Base-by-base conservation (phyloP, 768 basidiomycete genomes). In the Leccinellum luteum region DNA sequence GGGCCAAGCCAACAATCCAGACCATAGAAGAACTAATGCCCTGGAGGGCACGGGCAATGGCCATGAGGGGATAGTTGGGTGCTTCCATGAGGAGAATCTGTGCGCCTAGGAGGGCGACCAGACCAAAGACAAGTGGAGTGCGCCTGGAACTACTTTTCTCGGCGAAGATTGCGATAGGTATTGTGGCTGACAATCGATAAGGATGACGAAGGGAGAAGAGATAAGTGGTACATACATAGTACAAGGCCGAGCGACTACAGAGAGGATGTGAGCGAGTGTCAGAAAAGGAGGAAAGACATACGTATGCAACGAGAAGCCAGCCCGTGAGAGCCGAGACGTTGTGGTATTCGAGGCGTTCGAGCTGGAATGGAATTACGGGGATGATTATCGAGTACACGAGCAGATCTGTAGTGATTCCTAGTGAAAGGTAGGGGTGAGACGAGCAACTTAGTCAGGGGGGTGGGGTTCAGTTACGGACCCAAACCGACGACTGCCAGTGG, bases 41-140 rank as follows among this genome's bases (percentile, higher is more conserved):
- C 67, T 86, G 85, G 27, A 85, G 49, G n/a, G 79, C 64, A 31
- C 86, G 80, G 8, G 85, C 84, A 35, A 85, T 31, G 14, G 76
- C 79, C 84, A 87, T 84, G 13, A 85, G 68, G 54, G 78, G 62
- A 60, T 81, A 86, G 38, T 73, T 78, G 3, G 79, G 80, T 0
- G 84, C 83, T 61, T 85, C 81, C 84, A 86, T 85, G 12, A 87
- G 73, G 72, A 86, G 75, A 17, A 85, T 66, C 68, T 85, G 83
- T 2, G 83, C 81, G 6, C 74, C 81, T 4, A 82, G 68, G 34
- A 86, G 75, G 27, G 79, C 61, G 9, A 82, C 2, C 13, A 85
- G 72, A 15, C 84, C 86, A 6, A 76, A 27, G 12, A 85, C 60
- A 47, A 87, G 75, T 3, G 84, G 85, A 5, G 63, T 59, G 57